Base-by-base conservation (phyloP, 176 grass and related monocot genomes). In the Aegilops longissima region DNA sequence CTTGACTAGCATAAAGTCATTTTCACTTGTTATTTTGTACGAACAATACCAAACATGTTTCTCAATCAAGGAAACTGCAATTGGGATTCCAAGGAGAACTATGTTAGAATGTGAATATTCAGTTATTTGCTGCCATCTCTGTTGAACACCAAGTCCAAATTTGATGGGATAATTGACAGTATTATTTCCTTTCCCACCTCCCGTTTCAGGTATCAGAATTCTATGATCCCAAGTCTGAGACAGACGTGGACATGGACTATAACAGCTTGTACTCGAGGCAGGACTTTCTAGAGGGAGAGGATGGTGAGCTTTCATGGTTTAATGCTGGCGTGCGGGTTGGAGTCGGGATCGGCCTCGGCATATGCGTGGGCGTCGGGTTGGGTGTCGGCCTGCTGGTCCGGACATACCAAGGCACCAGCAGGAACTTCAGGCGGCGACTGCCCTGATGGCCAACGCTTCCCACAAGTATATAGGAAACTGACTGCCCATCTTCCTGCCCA, bases 261-360 rank as follows among this genome's bases (percentile, higher is more conserved):
- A 92, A 86, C 70, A 88, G 79, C 76, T 62, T 94, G 51, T 91
- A 93, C 64, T 81, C 85, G 72, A 86, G 85, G 78, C 66, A 81
- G 56, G 97, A 94, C 54, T 90, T 90, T 84, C 31, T 92, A 71
- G 97, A 98, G 38, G 94, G 92, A 1, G 95, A 98, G 86, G 97
- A 94, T 17, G 90, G 92, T 78, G 92, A 96, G 33, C 92, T 98
- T 70, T 94, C 97, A 80, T 96, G 97, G 97, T 98, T 98, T 87
- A 96, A 96, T 86, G 92, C 93, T 8, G 97, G 97, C 33, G 97
- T 96, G 24, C 86, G 89, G 16, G 97, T 96, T 24, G 97, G 94
- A 33, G 97, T 96, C 4, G 97, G 97, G 20, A 99, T 96, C 12
- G 94, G 97, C 54, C 91, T 96, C 73, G 97, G 94, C 29, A 88